phyloP scores from a whole-genome alignment of 768 basidiomycete species.

The Chalciporus pseudorubinellus region DNA sequence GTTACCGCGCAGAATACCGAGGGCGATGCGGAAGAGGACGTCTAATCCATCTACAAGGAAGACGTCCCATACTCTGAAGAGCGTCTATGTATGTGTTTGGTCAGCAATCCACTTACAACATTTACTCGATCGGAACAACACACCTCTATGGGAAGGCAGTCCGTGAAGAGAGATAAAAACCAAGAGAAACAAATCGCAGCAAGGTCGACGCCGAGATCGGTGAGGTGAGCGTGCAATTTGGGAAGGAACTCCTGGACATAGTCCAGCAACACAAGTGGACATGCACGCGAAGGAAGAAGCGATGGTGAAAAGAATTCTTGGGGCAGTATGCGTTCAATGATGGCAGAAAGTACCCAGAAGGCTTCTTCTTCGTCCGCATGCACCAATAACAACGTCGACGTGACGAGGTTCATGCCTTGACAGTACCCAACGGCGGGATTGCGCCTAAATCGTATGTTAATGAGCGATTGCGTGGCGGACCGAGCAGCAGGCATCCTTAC shows the following conservation, averaged over 20 bases:
- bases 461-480: background rate
- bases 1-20: slow-evolving; percentile 81
- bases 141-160: slow-evolving; percentile 94
- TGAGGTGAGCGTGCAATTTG: slow-evolving; percentile 71
- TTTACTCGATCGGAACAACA: slow-evolving; percentile 12
- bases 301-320: slow-evolving; percentile 93
- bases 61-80: slow-evolving; percentile 95
- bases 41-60: slow-evolving; percentile 92
- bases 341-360: slow-evolving; percentile 89
- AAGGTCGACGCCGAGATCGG: slow-evolving; percentile 81
- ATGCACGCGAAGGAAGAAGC: slow-evolving; percentile 88
- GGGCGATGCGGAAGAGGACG: slow-evolving; percentile 85
- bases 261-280: slow-evolving; percentile 86
- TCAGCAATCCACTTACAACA: background rate
- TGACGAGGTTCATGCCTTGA: slow-evolving; percentile 94
- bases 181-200: slow-evolving; percentile 97
- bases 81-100: slow-evolving; percentile 50
- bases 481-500: slow-evolving; percentile 42
- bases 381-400: slow-evolving; percentile 89
- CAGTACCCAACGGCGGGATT: slow-evolving; percentile 93
- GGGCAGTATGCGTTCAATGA: slow-evolving; percentile 86
- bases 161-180: slow-evolving; percentile 96
- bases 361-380: slow-evolving; percentile 96
- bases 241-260: slow-evolving; percentile 79
- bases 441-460: slow-evolving; percentile 49